phyloP scores from a whole-genome alignment of 805 yeast species.

The Zygosaccharomyces kombuchaensis region DNA sequence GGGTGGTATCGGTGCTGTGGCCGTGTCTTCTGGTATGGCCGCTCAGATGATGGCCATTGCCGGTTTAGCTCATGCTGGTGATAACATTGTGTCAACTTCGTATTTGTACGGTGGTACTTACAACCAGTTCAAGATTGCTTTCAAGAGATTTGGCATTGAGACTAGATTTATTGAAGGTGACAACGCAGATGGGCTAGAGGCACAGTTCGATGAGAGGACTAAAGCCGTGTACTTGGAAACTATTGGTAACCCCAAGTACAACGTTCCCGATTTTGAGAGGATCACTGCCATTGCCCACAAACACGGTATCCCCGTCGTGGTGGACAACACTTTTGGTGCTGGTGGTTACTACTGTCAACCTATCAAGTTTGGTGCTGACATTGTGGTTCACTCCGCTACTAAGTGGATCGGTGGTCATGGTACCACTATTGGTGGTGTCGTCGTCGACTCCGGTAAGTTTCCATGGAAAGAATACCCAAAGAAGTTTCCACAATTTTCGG shows the following conservation, averaged over 20 bases:
- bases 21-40: constrained; percentile 93
- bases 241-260: constrained; percentile 89
- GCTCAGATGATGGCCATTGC: constrained; percentile 85
- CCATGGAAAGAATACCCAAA: constrained; percentile 84
- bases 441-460: constrained; percentile 88
- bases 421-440: constrained; percentile 86
- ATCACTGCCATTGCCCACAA: constrained; percentile 75
- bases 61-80: constrained; percentile 82
- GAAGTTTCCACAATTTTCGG: constrained; percentile 84
- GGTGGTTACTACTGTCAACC: constrained; percentile 89
- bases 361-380: constrained; percentile 84
- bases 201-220: constrained; percentile 74
- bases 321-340: constrained; percentile 95
- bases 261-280: constrained; percentile 84
- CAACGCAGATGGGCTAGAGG: constrained; percentile 62
- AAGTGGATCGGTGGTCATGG: constrained; percentile 99
- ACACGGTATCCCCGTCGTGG: constrained; percentile 84
- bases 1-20: constrained; percentile 86
- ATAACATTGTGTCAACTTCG: constrained; percentile 82
- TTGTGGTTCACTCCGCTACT: constrained; percentile 90
- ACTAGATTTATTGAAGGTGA: constrained; percentile 84
- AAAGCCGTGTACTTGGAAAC: constrained; percentile 87
- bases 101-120: constrained; percentile 93
- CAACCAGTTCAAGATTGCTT: constrained; percentile 89
- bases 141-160: constrained; percentile 84